Evolutionary conservation across 495 filamentous ascomycete species (phyloP), one percentile per base, ranked within the genome.

Genomic region (Parathielavia appendiculata): DNA sequence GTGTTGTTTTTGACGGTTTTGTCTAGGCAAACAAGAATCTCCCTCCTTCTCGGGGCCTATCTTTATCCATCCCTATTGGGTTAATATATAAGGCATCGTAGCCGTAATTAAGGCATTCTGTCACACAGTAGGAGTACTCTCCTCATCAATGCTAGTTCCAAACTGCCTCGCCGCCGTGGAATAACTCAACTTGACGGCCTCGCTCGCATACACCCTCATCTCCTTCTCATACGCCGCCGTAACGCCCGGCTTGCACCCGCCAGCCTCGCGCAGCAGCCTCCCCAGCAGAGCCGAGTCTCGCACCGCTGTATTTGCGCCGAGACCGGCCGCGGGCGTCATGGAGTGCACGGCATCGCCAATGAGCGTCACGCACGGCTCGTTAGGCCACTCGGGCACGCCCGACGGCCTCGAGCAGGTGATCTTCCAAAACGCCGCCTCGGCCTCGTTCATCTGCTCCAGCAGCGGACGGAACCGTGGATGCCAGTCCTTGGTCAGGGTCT

Each of bases 291-390:
- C 78, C 8, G 79, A 75, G 58, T 82, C 79, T 54, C 72, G 62
- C 14, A 84, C 70, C 41, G 81, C 82, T 0, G 82, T 83, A 58
- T 83, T 83, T 13, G 80, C 81, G 1, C 83, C 83, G 51, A 80
- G 77, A 3, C 81, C 82, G 0, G 78, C 81, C 0, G 81, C 82
- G 6, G 83, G 83, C 5, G 83, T 83, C 82, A 84, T 85, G 14
- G 73, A 73, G 64, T 86, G 83, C 23, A 72, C 79, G 0, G 83
- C 81, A 59, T 86, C 82, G 1, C 83, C 83, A 14, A 85, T 78
- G 9, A 85, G 68, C 0, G 83, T 84, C n/a, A 85, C 81, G 9
- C 79, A 71, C 4, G 69, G 66, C 35, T 79, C 71, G 45, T 78
- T 80, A 8, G 51, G 41, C 79, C 79, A 83, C 55, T 78, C 74